Conservation (phyloP, 2,329 filamentous ascomycete genomes). For the Zopfia rhizophila region DNA sequence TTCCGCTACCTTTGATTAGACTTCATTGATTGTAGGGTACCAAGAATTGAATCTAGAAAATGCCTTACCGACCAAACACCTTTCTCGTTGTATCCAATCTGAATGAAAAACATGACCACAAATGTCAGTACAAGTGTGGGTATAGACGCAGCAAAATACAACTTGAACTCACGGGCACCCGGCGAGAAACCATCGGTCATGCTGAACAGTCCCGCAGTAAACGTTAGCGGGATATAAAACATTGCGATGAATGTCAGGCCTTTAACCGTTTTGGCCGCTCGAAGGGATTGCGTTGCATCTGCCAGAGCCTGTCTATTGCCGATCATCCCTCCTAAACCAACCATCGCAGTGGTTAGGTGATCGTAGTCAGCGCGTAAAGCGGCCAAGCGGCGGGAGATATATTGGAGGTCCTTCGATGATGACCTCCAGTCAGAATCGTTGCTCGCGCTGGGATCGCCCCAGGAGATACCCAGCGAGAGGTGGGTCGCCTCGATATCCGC, state of each 20-base stretch:
- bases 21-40: too few species aligned
- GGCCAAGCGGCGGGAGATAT: neutral
- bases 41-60: too few species aligned
- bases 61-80: too few species aligned
- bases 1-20: too few species aligned
- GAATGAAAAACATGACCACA: too few species aligned
- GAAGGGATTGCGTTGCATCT: conserved; percentile 4
- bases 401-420: conserved; percentile 5
- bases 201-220: conserved; percentile 8
- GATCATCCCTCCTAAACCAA: conserved; percentile 3
- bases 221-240: conserved; percentile 11
- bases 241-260: conserved; percentile 5
- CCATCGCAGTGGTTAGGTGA: conserved; percentile 5
- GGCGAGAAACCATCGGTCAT: conserved; percentile 13
- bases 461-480: conserved; percentile 3
- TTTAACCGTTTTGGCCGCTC: conserved; percentile 8
- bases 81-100: too few species aligned
- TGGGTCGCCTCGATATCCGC: conserved; percentile 4
- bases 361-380: neutral
- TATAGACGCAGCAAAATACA: conserved; percentile 3
- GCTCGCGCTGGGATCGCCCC: neutral
- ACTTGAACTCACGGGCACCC: conserved; percentile 4
- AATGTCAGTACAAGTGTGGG: conserved; percentile 6
- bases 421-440: neutral
- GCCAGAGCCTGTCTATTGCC: conserved; percentile 3